A percentile compares a stretch with the other conserved stretches of the same genome.
These are phyloP conservation scores for Candida ovalis DNA, from an alignment of 805 yeast species.

Conservation along the genomic window DNA sequence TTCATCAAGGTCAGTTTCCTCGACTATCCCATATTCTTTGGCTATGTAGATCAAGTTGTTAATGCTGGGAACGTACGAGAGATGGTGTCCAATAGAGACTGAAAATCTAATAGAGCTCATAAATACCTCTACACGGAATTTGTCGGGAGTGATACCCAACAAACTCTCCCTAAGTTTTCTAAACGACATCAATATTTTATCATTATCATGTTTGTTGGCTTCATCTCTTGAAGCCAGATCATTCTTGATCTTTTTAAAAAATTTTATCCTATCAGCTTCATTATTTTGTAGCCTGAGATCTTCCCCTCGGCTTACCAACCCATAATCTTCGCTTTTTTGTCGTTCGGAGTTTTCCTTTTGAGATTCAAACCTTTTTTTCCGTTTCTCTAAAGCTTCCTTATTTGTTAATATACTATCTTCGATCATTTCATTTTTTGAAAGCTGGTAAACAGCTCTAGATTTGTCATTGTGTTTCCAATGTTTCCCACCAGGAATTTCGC, in stretches of 20 bases:
- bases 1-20: slow-evolving; percentile 34
- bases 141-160: slow-evolving; percentile 31
- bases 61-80: slow-evolving; percentile 54
- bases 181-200: slow-evolving; percentile 35
- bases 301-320: slow-evolving; percentile 60
- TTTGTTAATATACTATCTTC: background rate
- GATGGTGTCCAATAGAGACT: slow-evolving; percentile 43
- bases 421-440: background rate
- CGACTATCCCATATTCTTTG: slow-evolving; percentile 19
- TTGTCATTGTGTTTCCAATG: background rate
- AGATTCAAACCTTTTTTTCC: slow-evolving; percentile 33
- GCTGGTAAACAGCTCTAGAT: background rate
- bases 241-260: slow-evolving; percentile 36
- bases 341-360: slow-evolving; percentile 18
- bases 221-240: slow-evolving; percentile 13
- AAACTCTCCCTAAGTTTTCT: slow-evolving; percentile 57
- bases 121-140: slow-evolving; percentile 43
- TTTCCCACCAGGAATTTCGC: too few relatives aligned
- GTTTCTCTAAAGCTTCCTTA: slow-evolving; percentile 18
- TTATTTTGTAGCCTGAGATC: slow-evolving; percentile 45
- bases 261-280: slow-evolving; percentile 37
- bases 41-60: slow-evolving; percentile 35
- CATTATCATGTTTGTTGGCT: slow-evolving; percentile 11
- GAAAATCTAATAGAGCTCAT: slow-evolving; percentile 45
- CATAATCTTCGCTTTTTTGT: slow-evolving; percentile 34